These are phyloP conservation scores for Puccinia hordei DNA, from an alignment of 1,284 basidiomycete species.

Conservation along the genomic window DNA sequence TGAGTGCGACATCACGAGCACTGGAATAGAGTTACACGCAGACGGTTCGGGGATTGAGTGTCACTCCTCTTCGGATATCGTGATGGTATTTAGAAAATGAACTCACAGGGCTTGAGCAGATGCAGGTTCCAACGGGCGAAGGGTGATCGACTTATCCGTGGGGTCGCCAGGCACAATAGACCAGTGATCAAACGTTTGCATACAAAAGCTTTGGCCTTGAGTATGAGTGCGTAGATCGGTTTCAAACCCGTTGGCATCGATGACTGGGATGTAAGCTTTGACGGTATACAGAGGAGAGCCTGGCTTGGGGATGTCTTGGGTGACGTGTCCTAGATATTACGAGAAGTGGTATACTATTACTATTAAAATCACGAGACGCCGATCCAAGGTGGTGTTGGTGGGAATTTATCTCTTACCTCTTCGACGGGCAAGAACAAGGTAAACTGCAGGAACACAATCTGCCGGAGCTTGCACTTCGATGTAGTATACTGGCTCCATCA, in stretches of 20 bases:
- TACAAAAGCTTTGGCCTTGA: conserved; percentile 93
- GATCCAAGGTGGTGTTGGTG: neutral
- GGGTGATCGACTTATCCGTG: conserved; percentile 89
- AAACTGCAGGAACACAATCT: conserved; percentile 96
- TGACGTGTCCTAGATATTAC: conserved; percentile 75
- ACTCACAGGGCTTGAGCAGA: conserved; percentile 75
- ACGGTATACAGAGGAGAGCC: conserved; percentile 96
- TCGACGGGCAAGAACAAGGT: conserved; percentile 91
- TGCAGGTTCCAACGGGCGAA: conserved; percentile 93
- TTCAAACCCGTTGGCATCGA: conserved; percentile 98
- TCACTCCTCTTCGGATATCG: neutral
- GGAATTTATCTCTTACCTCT: conserved; percentile 60
- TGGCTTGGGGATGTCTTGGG: conserved; percentile 93
- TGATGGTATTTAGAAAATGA: neutral
- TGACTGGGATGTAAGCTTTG: conserved; percentile 94
- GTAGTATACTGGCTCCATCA: conserved; percentile 92
- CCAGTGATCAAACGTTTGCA: conserved; percentile 98
- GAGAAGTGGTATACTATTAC: neutral
- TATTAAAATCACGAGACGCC: neutral
- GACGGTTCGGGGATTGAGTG: neutral
- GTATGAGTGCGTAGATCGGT: conserved; percentile 95
- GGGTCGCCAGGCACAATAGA: conserved; percentile 97
- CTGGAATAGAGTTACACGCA: conserved; percentile 65
- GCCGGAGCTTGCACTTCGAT: conserved; percentile 97
- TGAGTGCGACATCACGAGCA: conserved; percentile 82